Base-by-base conservation (phyloP, 169 alveolate species). In the Plasmodium berghei region DNA sequence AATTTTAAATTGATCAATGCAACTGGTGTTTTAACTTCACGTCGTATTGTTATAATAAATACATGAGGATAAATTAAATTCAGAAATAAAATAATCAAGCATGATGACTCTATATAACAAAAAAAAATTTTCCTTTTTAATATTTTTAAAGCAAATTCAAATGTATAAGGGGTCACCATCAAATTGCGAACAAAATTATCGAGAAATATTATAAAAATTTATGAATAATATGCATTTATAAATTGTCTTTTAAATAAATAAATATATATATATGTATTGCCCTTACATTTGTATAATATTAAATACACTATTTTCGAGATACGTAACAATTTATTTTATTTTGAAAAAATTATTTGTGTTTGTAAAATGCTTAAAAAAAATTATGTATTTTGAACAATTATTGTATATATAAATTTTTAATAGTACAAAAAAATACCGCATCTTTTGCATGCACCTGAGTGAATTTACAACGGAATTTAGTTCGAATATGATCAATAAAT, bases 371-470 rank as follows among this genome's bases (percentile, higher is more conserved):
- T 63, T 22, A 6, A 63, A 63, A 63, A 63, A 9, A 26, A 28
- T 63, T 14, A 26, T 34, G 24, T 18, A 24, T 26, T 63, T 34
- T 63, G 34, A 63, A 63, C 26, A 58, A 26, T 26, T 28, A 28
- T 18, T 28, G 40, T 9, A 34, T 26, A 14, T 12, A 14, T 63
- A 9, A 63, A 34, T 40, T 63, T 58, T 58, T 34, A 63, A 5
- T 34, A 40, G n/a, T 12, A 18, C 14, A 34, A 24, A 63, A 62
- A 63, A 63, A 63, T 22, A 63, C 34, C 12, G 34, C 12, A 63
- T 63, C 12, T 9, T 63, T 24, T 34, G 72, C 72, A 63, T 63
- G 72, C 72, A 63, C 54, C 40, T 63, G 72, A 63, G 72, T 22
- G 72, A 28, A 14, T 26, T 63, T 63, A 63, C n/a, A 16, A 10